Evolutionary conservation across 2,329 filamentous ascomycete genomes (phyloP).

Genomic region (Alternaria arbusti): DNA sequence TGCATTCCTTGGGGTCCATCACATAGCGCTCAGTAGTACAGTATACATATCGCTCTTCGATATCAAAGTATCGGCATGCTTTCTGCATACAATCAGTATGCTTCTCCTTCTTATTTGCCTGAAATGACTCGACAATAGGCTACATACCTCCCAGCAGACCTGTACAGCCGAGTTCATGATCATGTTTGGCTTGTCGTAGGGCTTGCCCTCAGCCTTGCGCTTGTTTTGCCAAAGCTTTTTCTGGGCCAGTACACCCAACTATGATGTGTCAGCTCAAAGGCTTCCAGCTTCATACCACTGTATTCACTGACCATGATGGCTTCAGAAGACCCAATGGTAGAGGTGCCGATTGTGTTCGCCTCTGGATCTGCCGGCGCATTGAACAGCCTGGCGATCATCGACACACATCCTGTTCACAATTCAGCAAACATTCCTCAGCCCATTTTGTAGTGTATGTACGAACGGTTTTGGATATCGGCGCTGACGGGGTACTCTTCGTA

Average conservation of each 20-base stretch:
- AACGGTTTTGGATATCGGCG: slow-evolving; percentile 74
- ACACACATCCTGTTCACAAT: slow-evolving; percentile 41
- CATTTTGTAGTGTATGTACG: slow-evolving; percentile 78
- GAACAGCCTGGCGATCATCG: slow-evolving; percentile 77
- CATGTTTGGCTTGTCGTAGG: slow-evolving; percentile 82
- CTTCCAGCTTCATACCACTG: not conserved
- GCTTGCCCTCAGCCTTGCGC: slow-evolving; percentile 81
- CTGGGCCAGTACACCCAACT: slow-evolving; percentile 83
- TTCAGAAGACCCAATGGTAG: slow-evolving; percentile 87
- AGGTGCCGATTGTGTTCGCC: slow-evolving; percentile 79
- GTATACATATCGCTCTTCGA: slow-evolving; percentile 83
- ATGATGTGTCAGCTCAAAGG: not conserved
- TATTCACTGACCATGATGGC: slow-evolving; percentile 61
- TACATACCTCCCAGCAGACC: slow-evolving; percentile 80
- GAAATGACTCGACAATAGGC: too few relatives aligned
- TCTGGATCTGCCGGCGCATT: slow-evolving; percentile 70
- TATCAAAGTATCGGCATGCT: slow-evolving; percentile 79
- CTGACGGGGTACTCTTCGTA: slow-evolving; percentile 60
- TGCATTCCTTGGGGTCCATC: slow-evolving; percentile 68
- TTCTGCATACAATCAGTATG: slow-evolving; percentile 57
- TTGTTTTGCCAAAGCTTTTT: slow-evolving; percentile 93
- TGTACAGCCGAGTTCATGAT: slow-evolving; percentile 96
- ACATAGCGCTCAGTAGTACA: slow-evolving; percentile 67
- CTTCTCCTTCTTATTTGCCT: too few relatives aligned
- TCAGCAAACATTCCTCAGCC: slow-evolving; percentile 55